Percentiles rank a stretch among this genome's conserved stretches.
phyloP scores from a whole-genome alignment of 176 grass and related monocot species.

The Triticum timopheevii region DNA sequence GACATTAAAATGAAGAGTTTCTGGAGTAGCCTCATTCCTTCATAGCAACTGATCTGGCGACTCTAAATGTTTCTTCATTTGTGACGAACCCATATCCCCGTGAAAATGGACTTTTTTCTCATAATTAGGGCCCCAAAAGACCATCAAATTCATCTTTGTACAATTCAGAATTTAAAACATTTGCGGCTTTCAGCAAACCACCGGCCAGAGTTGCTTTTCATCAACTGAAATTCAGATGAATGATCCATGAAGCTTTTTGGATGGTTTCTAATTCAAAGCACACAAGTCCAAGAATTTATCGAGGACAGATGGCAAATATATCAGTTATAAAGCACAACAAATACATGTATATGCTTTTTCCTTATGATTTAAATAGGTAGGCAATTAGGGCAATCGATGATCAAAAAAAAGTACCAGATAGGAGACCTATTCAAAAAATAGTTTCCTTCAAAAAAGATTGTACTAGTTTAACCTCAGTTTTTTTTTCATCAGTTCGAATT shows the following conservation, averaged over 20 bases:
- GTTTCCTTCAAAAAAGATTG: not conserved
- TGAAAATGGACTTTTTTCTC: not conserved
- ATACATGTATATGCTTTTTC: not conserved
- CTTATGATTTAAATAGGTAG: not conserved
- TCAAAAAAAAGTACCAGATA: not conserved
- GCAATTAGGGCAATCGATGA: not conserved
- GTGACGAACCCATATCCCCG: not conserved
- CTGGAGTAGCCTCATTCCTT: not conserved
- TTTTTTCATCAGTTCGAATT: not conserved
- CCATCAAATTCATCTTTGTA: not conserved
- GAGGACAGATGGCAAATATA: not conserved
- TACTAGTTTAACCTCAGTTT: not conserved
- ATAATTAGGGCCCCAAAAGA: not conserved
- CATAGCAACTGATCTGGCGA: not conserved
- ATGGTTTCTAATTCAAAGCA: not conserved
- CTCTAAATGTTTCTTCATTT: not conserved
- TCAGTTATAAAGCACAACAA: not conserved
- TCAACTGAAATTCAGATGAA: not conserved
- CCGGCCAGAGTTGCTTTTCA: too few species aligned
- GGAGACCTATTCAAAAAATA: not conserved
- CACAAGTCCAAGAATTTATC: not conserved
- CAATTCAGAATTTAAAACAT: not conserved
- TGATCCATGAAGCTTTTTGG: not conserved
- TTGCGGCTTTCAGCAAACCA: not conserved
- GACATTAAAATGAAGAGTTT: not conserved